A percentile compares a stretch with the other conserved stretches of the same genome.
These are phyloP conservation scores for Populus hybrid DNA, from an alignment of 441 rosid species.

Conservation along the genomic window DNA sequence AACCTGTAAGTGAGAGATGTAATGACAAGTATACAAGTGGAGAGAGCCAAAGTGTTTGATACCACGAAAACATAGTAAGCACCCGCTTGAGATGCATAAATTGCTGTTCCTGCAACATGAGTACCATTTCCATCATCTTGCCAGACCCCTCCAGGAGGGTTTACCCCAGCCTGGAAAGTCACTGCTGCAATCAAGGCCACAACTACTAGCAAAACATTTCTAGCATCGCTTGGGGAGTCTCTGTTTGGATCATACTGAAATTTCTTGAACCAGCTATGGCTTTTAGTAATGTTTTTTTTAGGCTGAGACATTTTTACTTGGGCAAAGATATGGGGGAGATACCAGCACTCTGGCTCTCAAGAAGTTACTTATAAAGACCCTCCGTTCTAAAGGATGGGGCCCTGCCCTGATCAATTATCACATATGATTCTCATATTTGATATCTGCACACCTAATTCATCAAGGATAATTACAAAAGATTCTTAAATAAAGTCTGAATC, in stretches of 20 bases:
- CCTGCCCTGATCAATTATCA: too few relatives aligned
- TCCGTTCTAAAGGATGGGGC: too few relatives aligned
- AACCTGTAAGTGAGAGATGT: background rate
- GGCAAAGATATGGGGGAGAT: too few relatives aligned
- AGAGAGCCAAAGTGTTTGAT: slow-evolving; percentile 3
- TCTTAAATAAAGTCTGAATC: too few relatives aligned
- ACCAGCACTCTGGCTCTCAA: too few relatives aligned
- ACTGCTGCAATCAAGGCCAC: slow-evolving; percentile 9
- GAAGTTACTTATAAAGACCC: too few relatives aligned
- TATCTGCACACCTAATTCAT: too few relatives aligned
- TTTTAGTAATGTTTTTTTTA: too few relatives aligned
- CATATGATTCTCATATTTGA: too few relatives aligned
- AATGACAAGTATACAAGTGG: background rate
- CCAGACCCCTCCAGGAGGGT: slow-evolving; percentile 4
- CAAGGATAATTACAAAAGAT: too few relatives aligned
- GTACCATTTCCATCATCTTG: background rate
- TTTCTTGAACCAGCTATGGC: background rate
- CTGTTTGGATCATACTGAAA: background rate
- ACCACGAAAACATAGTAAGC: background rate
- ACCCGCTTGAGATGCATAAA: background rate
- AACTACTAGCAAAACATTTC: slow-evolving; percentile 7
- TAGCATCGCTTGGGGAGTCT: background rate
- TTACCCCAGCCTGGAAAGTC: slow-evolving; percentile 13
- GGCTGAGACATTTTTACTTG: background rate
- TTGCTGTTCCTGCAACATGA: background rate